These are phyloP conservation scores for Mycena alexandri DNA, from an alignment of 768 basidiomycete genomes.

Conservation along the genomic window DNA sequence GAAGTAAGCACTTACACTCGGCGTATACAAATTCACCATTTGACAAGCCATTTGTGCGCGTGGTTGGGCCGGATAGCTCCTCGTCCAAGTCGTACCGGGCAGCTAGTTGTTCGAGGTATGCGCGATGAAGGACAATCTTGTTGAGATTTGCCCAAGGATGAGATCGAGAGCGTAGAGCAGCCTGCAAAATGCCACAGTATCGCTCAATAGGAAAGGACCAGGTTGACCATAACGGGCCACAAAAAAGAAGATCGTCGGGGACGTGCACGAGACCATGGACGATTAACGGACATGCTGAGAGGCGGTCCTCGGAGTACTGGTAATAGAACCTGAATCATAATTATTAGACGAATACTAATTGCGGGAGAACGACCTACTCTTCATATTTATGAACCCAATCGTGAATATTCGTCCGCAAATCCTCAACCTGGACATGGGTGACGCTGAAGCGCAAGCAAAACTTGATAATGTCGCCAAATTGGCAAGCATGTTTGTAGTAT, in stretches of 20 bases:
- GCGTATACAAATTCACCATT: conserved; percentile 12
- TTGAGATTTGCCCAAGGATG: conserved; percentile 38
- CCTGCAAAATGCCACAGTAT: conserved; percentile 39
- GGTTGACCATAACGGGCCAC: conserved; percentile 40
- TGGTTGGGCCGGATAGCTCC: conserved; percentile 22
- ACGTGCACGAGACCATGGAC: conserved; percentile 43
- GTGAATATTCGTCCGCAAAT: conserved; percentile 43
- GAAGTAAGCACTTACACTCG: conserved; percentile 23
- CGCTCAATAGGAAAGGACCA: conserved; percentile 46
- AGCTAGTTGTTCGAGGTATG: conserved; percentile 44
- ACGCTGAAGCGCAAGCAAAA: conserved; percentile 50
- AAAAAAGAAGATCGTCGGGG: conserved; percentile 34
- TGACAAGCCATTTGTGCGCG: background rate
- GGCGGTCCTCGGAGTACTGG: conserved; percentile 40
- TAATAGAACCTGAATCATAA: too few relatives aligned
- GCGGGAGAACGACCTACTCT: conserved; percentile 35
- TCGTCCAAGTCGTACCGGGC: conserved; percentile 43
- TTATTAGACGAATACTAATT: background rate
- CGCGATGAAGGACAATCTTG: conserved; percentile 29
- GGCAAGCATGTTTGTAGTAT: conserved; percentile 55
- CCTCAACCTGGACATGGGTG: conserved; percentile 41
- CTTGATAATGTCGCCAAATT: conserved; percentile 51
- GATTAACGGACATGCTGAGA: conserved; percentile 36
- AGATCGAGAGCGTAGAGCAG: conserved; percentile 29
- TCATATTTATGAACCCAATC: conserved; percentile 56